A percentile compares a stretch with the other conserved stretches of the same genome.
Conservation (phyloP, 176 grass and related monocot genomes). For the Aegilops bicornis region DNA sequence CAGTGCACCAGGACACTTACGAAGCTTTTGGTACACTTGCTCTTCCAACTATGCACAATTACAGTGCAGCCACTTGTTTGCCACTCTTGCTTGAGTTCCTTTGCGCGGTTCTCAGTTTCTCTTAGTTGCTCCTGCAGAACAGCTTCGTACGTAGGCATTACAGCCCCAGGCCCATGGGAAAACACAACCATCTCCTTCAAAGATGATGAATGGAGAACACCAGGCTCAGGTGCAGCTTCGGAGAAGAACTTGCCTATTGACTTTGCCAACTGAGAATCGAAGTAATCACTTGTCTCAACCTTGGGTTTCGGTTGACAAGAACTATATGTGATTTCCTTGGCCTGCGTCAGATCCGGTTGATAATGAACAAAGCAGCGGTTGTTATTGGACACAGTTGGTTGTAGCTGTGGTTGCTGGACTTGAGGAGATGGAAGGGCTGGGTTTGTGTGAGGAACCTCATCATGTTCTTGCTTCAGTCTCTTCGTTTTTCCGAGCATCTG, state of each 20-base stretch:
- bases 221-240: slow-evolving; percentile 64
- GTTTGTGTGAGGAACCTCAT: slow-evolving; percentile 33
- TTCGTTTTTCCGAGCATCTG: slow-evolving; percentile 9
- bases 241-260: slow-evolving; percentile 69
- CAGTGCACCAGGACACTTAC: slow-evolving; percentile 69
- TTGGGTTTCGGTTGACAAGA: neutral
- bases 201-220: slow-evolving; percentile 52
- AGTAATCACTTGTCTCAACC: slow-evolving; percentile 27
- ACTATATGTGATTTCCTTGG: neutral
- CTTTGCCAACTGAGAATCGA: slow-evolving; percentile 32
- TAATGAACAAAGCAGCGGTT: neutral
- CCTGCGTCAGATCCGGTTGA: slow-evolving; percentile 6
- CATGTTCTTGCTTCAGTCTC: slow-evolving; percentile 18
- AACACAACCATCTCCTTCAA: slow-evolving; percentile 60
- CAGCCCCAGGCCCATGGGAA: slow-evolving; percentile 14
- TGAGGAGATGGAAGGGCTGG: neutral
- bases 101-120: slow-evolving; percentile 46
- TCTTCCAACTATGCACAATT: slow-evolving; percentile 69
- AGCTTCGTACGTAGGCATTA: slow-evolving; percentile 49
- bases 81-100: slow-evolving; percentile 60
- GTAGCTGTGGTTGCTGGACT: neutral
- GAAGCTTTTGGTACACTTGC: slow-evolving; percentile 47
- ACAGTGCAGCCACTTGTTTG: slow-evolving; percentile 60
- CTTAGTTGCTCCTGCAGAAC: slow-evolving; percentile 63
- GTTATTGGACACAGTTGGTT: neutral